phyloP scores from a whole-genome alignment of 176 grass and related monocot genomes.

The Avena insularis region DNA sequence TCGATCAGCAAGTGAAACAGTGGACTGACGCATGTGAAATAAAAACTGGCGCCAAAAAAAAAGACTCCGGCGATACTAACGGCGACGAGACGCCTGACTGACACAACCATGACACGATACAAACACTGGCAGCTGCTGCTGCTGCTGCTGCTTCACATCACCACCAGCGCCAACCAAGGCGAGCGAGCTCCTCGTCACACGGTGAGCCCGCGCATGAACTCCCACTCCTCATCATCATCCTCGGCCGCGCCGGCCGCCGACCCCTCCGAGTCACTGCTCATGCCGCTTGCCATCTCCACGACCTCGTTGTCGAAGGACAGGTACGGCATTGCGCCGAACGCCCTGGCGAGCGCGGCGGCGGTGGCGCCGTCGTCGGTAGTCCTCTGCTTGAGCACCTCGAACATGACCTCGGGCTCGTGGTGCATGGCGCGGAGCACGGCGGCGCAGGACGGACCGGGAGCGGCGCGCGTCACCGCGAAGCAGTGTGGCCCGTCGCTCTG shows the following conservation, averaged over 20 bases:
- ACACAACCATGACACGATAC: conserved; percentile 65
- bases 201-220: conserved; percentile 83
- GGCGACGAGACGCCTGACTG: conserved; percentile 50
- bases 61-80: conserved; percentile 57
- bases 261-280: conserved; percentile 71
- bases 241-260: conserved; percentile 52
- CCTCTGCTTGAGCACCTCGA: conserved; percentile 76
- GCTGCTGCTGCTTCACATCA: neutral
- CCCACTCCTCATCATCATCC: conserved; percentile 86
- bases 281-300: conserved; percentile 39
- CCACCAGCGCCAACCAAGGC: neutral
- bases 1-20: conserved; percentile 35
- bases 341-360: conserved; percentile 46
- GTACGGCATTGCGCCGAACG: conserved; percentile 88
- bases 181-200: conserved; percentile 48
- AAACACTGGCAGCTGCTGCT: conserved; percentile 47
- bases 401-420: conserved; percentile 96
- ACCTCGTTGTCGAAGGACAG: conserved; percentile 53
- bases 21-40: conserved; percentile 58
- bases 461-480: conserved; percentile 83
- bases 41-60: conserved; percentile 56
- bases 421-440: conserved; percentile 92
- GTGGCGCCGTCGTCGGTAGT: conserved; percentile 50
- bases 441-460: conserved; percentile 71
- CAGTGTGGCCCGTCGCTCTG: conserved; percentile 87